Evolutionary conservation across 495 filamentous ascomycete species (phyloP).

Genomic region (Parathielavia hyrcaniae): DNA sequence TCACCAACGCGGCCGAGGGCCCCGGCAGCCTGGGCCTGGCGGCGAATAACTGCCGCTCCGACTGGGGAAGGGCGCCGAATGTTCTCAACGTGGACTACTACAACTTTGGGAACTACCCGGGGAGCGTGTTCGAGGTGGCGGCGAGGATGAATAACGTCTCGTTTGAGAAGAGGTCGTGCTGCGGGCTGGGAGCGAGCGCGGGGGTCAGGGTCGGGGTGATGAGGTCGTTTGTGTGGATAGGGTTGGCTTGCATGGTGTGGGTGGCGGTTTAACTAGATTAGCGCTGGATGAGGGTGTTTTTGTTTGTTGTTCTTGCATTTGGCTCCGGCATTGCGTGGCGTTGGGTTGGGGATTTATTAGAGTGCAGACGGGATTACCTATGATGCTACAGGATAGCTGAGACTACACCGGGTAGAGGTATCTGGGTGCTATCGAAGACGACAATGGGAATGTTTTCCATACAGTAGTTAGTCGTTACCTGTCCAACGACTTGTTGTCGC

Average conservation of each 20-base stretch:
- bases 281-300: neutral
- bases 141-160: constrained; percentile 80
- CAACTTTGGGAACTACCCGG: constrained; percentile 58
- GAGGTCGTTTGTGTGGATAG: constrained; percentile 11
- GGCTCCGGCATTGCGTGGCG: constrained; percentile 12
- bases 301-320: neutral
- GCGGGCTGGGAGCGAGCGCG: constrained; percentile 44
- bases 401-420: neutral
- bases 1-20: constrained; percentile 63
- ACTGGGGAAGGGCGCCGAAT: constrained; percentile 71
- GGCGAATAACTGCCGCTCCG: constrained; percentile 57
- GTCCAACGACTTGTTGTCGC: neutral
- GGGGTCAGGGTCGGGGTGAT: constrained; percentile 17
- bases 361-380: neutral
- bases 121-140: constrained; percentile 89
- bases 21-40: constrained; percentile 66
- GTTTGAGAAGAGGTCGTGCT: constrained; percentile 65
- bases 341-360: neutral
- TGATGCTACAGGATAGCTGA: too few species aligned
- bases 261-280: constrained; percentile 3
- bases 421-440: neutral
- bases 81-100: constrained; percentile 90
- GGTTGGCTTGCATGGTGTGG: constrained; percentile 17
- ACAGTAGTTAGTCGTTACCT: neutral
- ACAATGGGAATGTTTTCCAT: neutral